Evolutionary conservation across 495 filamentous ascomycete species (phyloP).

Genomic region (Massariosphaeria phaeospora): DNA sequence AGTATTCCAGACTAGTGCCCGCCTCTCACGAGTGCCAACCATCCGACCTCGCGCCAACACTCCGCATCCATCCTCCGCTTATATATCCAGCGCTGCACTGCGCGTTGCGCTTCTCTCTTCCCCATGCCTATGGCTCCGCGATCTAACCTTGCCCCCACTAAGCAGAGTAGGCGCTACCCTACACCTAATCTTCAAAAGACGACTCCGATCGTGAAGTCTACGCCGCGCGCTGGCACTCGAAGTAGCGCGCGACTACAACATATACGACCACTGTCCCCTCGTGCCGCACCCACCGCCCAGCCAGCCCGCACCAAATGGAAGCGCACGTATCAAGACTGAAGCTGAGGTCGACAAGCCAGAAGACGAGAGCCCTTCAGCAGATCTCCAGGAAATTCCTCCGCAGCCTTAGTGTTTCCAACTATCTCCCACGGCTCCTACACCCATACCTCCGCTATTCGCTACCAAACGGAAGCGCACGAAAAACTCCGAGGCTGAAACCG

Average conservation of each 20-base stretch:
- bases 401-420: background rate
- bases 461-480: slow-evolving; percentile 6
- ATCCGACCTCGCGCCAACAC: too few species aligned
- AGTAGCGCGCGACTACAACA: background rate
- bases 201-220: background rate
- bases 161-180: too few species aligned
- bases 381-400: background rate
- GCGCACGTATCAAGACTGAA: background rate
- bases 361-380: background rate
- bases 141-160: too few species aligned
- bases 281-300: background rate
- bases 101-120: too few species aligned
- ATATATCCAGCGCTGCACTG: too few species aligned
- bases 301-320: background rate
- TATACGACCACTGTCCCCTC: background rate
- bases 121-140: too few species aligned
- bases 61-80: too few species aligned
- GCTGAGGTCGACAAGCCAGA: slow-evolving; percentile 1
- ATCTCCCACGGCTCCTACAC: background rate
- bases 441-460: too few species aligned
- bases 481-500: slow-evolving; percentile 5
- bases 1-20: too few species aligned
- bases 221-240: background rate
- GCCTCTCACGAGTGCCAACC: too few species aligned
- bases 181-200: too few species aligned